Conservation (phyloP, 805 yeast genomes). For the Jamesozyma piceae region DNA sequence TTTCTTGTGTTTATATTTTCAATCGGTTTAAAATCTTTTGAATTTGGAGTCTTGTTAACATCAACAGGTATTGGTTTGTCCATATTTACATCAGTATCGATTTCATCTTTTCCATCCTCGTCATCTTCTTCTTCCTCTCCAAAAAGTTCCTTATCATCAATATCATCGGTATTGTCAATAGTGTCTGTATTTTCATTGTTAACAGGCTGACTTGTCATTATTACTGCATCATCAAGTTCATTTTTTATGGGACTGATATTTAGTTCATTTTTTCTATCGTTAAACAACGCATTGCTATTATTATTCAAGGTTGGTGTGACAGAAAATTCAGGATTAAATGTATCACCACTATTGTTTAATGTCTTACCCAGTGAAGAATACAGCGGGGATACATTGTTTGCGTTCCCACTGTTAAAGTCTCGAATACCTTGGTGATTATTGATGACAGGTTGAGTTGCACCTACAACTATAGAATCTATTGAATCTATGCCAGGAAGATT, state of each 20-base stretch:
- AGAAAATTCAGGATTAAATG: constrained; percentile 10
- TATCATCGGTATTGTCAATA: neutral
- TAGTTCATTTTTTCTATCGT: constrained; percentile 8
- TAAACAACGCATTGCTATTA: constrained; percentile 14
- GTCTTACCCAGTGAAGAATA: constrained; percentile 8
- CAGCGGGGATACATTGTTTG: constrained; percentile 9
- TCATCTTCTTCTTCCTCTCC: constrained; percentile 31
- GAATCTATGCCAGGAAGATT: neutral
- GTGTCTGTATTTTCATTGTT: neutral
- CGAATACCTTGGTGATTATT: neutral
- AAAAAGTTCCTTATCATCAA: constrained; percentile 24
- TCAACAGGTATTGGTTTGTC: neutral
- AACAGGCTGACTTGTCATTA: constrained; percentile 1
- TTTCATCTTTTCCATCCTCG: constrained; percentile 24
- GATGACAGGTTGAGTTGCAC: neutral
- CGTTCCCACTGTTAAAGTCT: neutral
- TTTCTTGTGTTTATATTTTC: constrained; percentile 14
- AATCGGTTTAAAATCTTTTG: neutral
- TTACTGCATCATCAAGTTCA: constrained; percentile 5
- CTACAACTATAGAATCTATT: neutral
- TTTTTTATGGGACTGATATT: constrained; percentile 13
- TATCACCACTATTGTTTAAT: constrained; percentile 7
- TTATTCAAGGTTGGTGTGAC: constrained; percentile 13
- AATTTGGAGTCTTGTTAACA: neutral
- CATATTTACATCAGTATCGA: neutral